These are phyloP conservation scores for Cutaneotrichosporon sp. DNA, from an alignment of 1,284 basidiomycete genomes.

Conservation along the genomic window DNA sequence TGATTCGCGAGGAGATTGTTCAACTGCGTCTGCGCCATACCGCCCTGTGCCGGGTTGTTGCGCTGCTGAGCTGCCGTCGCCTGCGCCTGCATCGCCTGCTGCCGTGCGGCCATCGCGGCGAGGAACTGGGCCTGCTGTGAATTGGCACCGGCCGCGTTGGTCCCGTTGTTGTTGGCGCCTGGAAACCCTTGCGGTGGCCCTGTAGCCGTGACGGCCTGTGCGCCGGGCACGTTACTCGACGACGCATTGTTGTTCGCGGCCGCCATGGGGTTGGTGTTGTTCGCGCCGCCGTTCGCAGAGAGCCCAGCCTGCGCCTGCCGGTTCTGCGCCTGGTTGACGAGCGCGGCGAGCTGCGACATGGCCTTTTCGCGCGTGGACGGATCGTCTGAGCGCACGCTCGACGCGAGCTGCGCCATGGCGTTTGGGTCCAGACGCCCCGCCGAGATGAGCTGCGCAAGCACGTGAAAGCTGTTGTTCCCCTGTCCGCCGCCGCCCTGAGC, in stretches of 20 bases:
- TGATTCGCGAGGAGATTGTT: background rate
- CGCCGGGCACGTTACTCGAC: too few relatives aligned
- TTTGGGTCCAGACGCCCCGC: conserved; percentile 16
- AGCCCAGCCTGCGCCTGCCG: background rate
- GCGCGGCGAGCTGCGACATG: conserved; percentile 12
- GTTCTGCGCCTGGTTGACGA: conserved; percentile 12
- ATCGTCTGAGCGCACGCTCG: conserved; percentile 12
- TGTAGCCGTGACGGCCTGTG: too few relatives aligned
- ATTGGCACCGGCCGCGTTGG: background rate
- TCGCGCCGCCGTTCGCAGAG: background rate
- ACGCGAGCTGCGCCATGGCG: conserved; percentile 16
- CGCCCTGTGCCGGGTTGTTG: background rate
- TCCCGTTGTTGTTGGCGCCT: background rate
- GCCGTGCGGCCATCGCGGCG: conserved; percentile 14
- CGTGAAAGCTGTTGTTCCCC: conserved; percentile 5
- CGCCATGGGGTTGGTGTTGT: background rate
- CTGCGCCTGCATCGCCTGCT: conserved; percentile 7
- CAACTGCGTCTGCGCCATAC: background rate
- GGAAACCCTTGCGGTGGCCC: too few relatives aligned
- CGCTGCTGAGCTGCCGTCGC: background rate
- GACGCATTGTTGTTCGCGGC: background rate
- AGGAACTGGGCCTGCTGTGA: conserved; percentile 15
- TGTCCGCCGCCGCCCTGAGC: conserved; percentile 5
- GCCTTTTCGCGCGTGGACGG: conserved; percentile 9
- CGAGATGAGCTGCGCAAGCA: conserved; percentile 8